A percentile compares a stretch with the other conserved stretches of the same genome.
phyloP scores from a whole-genome alignment of 192 early-diverging fungal species.

The Umbelopsis sp. region DNA sequence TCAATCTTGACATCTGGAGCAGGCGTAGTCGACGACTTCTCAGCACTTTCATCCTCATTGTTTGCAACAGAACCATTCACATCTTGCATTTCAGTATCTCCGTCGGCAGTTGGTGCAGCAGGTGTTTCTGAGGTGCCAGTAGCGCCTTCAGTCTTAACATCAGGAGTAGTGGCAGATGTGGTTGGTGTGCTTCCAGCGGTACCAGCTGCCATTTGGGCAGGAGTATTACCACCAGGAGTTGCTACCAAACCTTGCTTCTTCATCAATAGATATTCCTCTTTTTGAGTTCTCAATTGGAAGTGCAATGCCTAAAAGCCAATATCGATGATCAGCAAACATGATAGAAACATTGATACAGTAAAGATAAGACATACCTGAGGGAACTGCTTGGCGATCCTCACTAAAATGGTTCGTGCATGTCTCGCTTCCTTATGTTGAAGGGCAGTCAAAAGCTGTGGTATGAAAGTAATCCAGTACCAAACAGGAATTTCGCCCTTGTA shows the following conservation, averaged over 20 bases:
- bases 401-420: slow-evolving; percentile 81
- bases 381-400: slow-evolving; percentile 93
- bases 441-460: slow-evolving; percentile 89
- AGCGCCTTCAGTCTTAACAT: slow-evolving; percentile 27
- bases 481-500: slow-evolving; percentile 91
- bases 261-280: slow-evolving; percentile 80
- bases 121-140: slow-evolving; percentile 23
- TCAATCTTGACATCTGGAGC: not conserved
- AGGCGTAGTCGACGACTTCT: not conserved
- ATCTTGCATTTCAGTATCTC: slow-evolving; percentile 9
- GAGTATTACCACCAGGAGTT: slow-evolving; percentile 15
- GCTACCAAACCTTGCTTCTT: slow-evolving; percentile 54
- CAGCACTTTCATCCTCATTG: slow-evolving; percentile 8
- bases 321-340: slow-evolving; percentile 8
- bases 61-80: not conserved
- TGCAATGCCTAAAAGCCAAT: slow-evolving; percentile 75
- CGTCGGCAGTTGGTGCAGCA: slow-evolving; percentile 3
- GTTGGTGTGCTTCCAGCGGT: slow-evolving; percentile 26
- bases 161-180: slow-evolving; percentile 25
- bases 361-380: slow-evolving; percentile 65
- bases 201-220: slow-evolving; percentile 7
- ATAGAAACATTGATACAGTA: not conserved
- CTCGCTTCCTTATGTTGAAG: slow-evolving; percentile 81
- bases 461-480: slow-evolving; percentile 99
- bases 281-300: slow-evolving; percentile 90